phyloP scores from a whole-genome alignment of 768 basidiomycete genomes.

The Rossbeevera mucosa region DNA sequence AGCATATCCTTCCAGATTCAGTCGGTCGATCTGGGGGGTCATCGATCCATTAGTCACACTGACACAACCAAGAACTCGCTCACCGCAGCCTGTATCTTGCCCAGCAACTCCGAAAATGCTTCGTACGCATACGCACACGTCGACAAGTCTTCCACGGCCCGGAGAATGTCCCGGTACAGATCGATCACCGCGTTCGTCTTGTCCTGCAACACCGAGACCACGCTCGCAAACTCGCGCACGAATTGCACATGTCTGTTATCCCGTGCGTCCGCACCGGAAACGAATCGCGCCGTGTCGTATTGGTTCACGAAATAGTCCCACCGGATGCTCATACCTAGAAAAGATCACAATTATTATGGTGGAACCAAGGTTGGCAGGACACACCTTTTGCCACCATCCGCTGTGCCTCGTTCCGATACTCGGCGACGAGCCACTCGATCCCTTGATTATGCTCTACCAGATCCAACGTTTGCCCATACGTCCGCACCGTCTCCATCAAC shows the following conservation, averaged over 20 bases:
- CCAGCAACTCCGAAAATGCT: slow-evolving; percentile 74
- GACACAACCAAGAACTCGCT: neutral
- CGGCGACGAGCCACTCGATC: slow-evolving; percentile 91
- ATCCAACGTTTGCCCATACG: slow-evolving; percentile 93
- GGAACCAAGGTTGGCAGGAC: slow-evolving; percentile 20
- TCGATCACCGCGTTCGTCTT: slow-evolving; percentile 94
- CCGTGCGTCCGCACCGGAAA: slow-evolving; percentile 64
- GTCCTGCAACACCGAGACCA: slow-evolving; percentile 92
- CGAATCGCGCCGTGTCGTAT: slow-evolving; percentile 78
- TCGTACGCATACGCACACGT: slow-evolving; percentile 84
- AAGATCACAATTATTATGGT: neutral
- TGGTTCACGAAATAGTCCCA: slow-evolving; percentile 98
- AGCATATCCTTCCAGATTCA: slow-evolving; percentile 94
- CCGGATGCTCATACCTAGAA: slow-evolving; percentile 83
- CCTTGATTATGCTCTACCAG: slow-evolving; percentile 86
- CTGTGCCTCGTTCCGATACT: slow-evolving; percentile 90
- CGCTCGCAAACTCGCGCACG: slow-evolving; percentile 91
- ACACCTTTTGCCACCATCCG: slow-evolving; percentile 87
- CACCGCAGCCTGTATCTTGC: slow-evolving; percentile 80
- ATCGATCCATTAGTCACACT: neutral
- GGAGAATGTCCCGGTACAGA: slow-evolving; percentile 78
- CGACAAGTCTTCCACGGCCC: slow-evolving; percentile 80
- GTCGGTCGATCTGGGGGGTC: slow-evolving; percentile 71
- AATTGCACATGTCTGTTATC: slow-evolving; percentile 92
- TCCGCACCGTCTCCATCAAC: slow-evolving; percentile 98